These are phyloP conservation scores for Gossypium davidsonii DNA, from an alignment of 441 rosid species.

Conservation along the genomic window DNA sequence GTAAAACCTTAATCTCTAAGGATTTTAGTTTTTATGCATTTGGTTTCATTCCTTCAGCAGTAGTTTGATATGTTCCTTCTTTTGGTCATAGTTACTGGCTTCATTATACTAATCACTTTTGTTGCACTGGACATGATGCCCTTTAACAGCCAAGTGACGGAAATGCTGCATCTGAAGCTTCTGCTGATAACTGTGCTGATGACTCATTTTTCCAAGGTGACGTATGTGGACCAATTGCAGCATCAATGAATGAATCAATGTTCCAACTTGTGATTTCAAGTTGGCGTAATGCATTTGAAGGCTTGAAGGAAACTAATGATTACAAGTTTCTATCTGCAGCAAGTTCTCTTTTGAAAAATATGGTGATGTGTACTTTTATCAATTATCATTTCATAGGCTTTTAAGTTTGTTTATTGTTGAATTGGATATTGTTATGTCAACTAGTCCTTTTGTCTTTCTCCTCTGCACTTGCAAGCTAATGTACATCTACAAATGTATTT, in stretches of 20 bases:
- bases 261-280: conserved; percentile 70
- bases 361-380: conserved; percentile 41
- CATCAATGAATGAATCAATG: conserved; percentile 89
- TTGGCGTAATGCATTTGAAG: conserved; percentile 83
- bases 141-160: conserved; percentile 39
- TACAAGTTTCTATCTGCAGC: conserved; percentile 76
- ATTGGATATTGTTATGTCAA: conserved; percentile 6
- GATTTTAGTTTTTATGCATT: not conserved
- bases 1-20: not conserved
- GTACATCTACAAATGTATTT: not conserved
- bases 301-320: conserved; percentile 79
- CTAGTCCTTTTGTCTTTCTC: not conserved
- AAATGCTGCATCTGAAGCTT: conserved; percentile 30
- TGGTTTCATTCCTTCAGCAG: not conserved
- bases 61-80: conserved; percentile 15
- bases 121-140: conserved; percentile 3
- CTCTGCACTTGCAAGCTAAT: not conserved
- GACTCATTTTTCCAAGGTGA: conserved; percentile 56
- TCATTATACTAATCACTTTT: conserved; percentile 1
- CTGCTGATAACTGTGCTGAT: conserved; percentile 29
- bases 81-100: conserved; percentile 12
- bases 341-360: conserved; percentile 73
- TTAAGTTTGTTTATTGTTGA: not conserved
- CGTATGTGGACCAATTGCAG: conserved; percentile 91
- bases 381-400: conserved; percentile 12